Conservation (phyloP, 805 yeast species). For the Saccharomycopsis sp. region DNA sequence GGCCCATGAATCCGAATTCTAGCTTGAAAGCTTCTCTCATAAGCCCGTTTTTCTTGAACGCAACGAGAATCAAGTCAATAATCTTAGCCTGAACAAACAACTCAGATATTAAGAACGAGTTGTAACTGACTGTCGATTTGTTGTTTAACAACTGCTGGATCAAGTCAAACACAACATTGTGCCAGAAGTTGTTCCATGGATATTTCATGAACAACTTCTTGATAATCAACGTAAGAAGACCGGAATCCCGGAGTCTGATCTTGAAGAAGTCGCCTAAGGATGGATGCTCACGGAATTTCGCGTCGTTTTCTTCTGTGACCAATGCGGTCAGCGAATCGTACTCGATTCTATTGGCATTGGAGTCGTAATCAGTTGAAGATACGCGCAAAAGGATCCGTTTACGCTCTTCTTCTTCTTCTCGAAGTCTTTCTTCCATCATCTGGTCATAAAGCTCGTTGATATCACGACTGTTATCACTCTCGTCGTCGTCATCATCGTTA, state of each 20-base stretch:
- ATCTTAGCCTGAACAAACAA: conserved; percentile 18
- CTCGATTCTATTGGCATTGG: neutral
- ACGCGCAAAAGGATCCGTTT: neutral
- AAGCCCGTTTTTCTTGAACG: conserved; percentile 10
- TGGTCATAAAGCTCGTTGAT: neutral
- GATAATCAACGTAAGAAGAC: conserved; percentile 60
- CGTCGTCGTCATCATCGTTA: conserved; percentile 23
- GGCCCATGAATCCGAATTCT: conserved; percentile 86
- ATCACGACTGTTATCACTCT: neutral
- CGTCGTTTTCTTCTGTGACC: conserved; percentile 31
- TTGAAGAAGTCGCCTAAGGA: conserved; percentile 86
- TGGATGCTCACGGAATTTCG: conserved; percentile 45
- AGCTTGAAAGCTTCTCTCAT: conserved; percentile 7
- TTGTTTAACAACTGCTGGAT: conserved; percentile 94
- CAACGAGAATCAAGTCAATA: conserved; percentile 12
- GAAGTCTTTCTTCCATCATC: neutral
- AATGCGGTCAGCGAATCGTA: conserved; percentile 6
- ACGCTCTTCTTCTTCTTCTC: neutral
- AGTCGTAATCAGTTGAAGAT: neutral
- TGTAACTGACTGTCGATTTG: conserved; percentile 75
- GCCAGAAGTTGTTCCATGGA: conserved; percentile 97
- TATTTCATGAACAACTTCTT: conserved; percentile 62
- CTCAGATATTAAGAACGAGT: conserved; percentile 68
- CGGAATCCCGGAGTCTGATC: conserved; percentile 70
- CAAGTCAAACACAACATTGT: conserved; percentile 93